Evolutionary conservation across 1,284 basidiomycete genomes (phyloP), one percentile per base, ranked within the genome.

Genomic region (Microbotryum scabiosae): DNA sequence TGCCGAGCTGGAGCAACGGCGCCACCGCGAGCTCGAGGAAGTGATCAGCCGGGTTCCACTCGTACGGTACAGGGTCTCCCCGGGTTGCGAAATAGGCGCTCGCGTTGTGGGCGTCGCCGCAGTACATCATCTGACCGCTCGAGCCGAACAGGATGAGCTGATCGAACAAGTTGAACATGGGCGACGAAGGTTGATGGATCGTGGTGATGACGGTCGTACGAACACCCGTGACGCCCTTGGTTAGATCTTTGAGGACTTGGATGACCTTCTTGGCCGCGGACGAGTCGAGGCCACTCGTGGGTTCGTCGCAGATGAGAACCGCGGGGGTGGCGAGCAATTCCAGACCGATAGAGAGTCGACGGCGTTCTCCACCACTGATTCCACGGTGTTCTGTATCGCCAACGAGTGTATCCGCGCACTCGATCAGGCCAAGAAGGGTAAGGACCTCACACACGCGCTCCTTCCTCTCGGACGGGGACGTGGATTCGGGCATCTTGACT

Each of bases 1-100:
- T 41, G 12, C 36, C 16, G 10, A 41, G 36, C 36, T 41, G 36
- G 4, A 41, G 36, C 36, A 41, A 41, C 16, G 36, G 36, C 14
- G 36, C 25, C 30, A 53, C 57, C 1, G 90, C 88, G 53, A 93
- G 80, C 66, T 93, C 90, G 16, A 94, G 79, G 18, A 93, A 80
- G 71, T 67, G 69, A 73, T 96, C 90, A 0, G 90, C 90, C 20
- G 92, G 81, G 68, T 93, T 94, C 77, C 91, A 90, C 0, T 87
- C 88, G 48, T 82, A 78, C 14, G 80, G 81, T 60, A 82, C 84
- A 23, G 78, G 79, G 51, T 68, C 57, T 66, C 81, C 76, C 67
- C 78, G 72, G 55, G 72, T 61, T 2, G 79, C 79, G 61, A 93
- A 87, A 72, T 86, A 79, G 1, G 79, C 82, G 0, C 87, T 85